A percentile compares a stretch with the other conserved stretches of the same genome.
Conservation (phyloP, 2,329 filamentous ascomycete species). For the Fusarium phyllophilum region DNA sequence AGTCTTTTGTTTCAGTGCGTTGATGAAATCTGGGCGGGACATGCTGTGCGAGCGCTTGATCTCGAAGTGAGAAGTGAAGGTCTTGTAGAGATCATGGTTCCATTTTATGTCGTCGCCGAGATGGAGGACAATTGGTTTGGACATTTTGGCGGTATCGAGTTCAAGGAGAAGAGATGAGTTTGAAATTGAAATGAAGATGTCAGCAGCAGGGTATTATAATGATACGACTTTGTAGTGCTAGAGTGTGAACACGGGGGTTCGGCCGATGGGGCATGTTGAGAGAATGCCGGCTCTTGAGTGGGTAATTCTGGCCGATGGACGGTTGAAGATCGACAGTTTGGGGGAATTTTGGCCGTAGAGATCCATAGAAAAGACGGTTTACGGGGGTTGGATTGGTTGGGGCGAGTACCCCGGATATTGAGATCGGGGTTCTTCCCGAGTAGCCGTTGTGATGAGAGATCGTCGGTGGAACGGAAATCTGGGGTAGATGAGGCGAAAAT, state of each 20-base stretch:
- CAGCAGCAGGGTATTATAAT: background rate
- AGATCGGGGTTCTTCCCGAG: slow-evolving; percentile 18
- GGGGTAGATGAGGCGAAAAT: background rate
- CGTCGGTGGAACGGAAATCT: background rate
- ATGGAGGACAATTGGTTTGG: slow-evolving; percentile 43
- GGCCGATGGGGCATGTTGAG: slow-evolving; percentile 30
- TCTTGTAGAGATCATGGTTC: slow-evolving; percentile 41
- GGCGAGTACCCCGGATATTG: background rate
- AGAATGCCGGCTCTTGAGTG: slow-evolving; percentile 25
- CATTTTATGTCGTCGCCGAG: slow-evolving; percentile 43
- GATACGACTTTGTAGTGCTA: background rate
- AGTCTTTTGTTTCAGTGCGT: slow-evolving; percentile 35
- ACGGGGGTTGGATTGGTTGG: slow-evolving; percentile 1
- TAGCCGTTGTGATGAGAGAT: background rate
- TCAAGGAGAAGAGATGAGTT: no score
- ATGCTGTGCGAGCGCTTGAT: slow-evolving; percentile 43
- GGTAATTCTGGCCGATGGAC: slow-evolving; percentile 5
- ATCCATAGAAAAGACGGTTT: background rate
- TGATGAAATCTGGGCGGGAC: slow-evolving; percentile 40
- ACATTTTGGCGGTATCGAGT: slow-evolving; percentile 17
- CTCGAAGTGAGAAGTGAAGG: slow-evolving; percentile 40
- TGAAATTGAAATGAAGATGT: no score
- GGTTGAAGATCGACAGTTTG: background rate
- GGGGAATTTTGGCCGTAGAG: background rate
- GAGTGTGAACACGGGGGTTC: slow-evolving; percentile 20